Percentiles rank a stretch among this genome's conserved stretches.
Conservation (phyloP, 2,329 filamentous ascomycete genomes). For the Ampelomyces quisqualis region DNA sequence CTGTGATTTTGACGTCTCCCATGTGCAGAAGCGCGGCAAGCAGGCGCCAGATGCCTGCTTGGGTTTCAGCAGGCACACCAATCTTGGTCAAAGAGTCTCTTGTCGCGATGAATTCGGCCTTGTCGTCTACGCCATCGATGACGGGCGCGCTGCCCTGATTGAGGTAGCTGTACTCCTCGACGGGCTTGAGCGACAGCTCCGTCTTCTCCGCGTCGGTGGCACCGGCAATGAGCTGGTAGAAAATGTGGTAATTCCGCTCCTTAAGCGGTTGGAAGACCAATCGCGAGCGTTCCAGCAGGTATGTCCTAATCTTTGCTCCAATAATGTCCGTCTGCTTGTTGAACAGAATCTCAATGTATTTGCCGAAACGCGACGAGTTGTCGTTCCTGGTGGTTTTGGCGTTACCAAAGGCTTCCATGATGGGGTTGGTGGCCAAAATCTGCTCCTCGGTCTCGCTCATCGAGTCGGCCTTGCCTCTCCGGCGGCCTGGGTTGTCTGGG, state of each 20-base stretch:
- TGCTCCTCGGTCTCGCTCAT: constrained; percentile 99
- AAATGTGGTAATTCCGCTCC: constrained; percentile 98
- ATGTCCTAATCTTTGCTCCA: constrained; percentile 94
- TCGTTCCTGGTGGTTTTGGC: constrained; percentile 99
- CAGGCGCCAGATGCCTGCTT: constrained; percentile 83
- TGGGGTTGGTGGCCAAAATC: constrained; percentile 95
- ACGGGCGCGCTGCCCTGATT: constrained; percentile 90
- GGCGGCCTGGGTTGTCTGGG: constrained; percentile 78
- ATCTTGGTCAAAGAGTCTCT: constrained; percentile 84
- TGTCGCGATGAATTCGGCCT: constrained; percentile 87
- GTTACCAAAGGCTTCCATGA: constrained; percentile 99
- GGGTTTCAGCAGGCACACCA: constrained; percentile 72
- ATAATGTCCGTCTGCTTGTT: constrained; percentile 94
- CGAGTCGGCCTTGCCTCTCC: constrained; percentile 71
- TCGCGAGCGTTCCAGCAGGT: constrained; percentile 90
- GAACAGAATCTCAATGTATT: constrained; percentile 99
- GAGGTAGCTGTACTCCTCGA: constrained; percentile 92
- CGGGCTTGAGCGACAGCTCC: constrained; percentile 73
- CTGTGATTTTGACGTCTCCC: constrained; percentile 94
- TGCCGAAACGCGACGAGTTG: constrained; percentile 97
- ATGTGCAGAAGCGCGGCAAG: constrained; percentile 89
- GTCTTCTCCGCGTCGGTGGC: constrained; percentile 81
- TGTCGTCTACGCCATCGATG: constrained; percentile 95
- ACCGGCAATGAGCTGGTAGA: constrained; percentile 94
- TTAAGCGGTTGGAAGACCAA: constrained; percentile 96